Evolutionary conservation across 2,329 filamentous ascomycete species (phyloP), one percentile per base, ranked within the genome.

Genomic region (Albophoma yamanashiensis): DNA sequence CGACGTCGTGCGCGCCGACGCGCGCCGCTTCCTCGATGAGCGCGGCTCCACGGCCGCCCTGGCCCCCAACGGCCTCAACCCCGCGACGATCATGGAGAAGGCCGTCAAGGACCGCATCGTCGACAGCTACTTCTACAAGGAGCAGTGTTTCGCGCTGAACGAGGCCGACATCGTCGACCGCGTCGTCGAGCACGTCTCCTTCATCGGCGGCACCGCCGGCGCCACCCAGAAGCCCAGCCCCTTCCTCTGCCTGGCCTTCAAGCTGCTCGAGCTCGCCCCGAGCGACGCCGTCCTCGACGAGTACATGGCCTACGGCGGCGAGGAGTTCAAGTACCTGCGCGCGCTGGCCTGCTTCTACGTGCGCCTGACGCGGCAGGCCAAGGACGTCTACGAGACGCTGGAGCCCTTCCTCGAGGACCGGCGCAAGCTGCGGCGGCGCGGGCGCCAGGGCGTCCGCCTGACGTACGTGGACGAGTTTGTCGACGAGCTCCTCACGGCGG

Each of bases 71-170:
- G 92, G 92, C 62, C 88, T 95, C 69, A 97, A 97, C 76, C 93
- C 93, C 0, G 90, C 92, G n/a, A 92, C 89, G 5, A 89, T 97
- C 62, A 89, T 97, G 82, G 93, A 97, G 75, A 96, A 96, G 74
- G 89, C 92, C 47, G 91, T 97, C 65, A 89, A 90, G 70, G 94
- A 99, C 76, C 92, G 94, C 71, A 97, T 99, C 74, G 86, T 92
- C 66, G 92, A 96, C 70, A 91, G 87, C 58, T 95, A 96, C 77
- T 99, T 96, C 79, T 99, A 92, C 89, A 97, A 97, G 75, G 94
- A 97, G 76, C 92, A 97, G 77, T 97, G 94, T 73, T 99, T 97
- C 75, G 94, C 89, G 50, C 82, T 99, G 65, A 99, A 97, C 77
- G 86, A 88, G 71, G 84, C 85, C 58, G 84, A 87, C 74, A 79